A percentile compares a stretch with the other conserved stretches of the same genome.
These are phyloP conservation scores for Oxyria digyna DNA, from an alignment of 148 eudicot genomes.

Conservation along the genomic window DNA sequence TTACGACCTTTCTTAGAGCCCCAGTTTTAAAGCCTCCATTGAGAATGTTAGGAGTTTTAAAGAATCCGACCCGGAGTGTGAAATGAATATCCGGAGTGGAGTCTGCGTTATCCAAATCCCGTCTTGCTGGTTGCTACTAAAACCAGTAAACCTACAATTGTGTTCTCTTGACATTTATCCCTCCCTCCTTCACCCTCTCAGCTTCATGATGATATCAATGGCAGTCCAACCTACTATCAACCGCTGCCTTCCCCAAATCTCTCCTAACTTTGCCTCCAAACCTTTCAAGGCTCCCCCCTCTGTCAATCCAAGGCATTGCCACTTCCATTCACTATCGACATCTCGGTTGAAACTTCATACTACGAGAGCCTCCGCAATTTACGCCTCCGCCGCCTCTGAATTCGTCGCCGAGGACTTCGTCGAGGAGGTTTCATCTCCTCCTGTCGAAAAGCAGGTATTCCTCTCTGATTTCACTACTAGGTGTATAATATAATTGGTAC, in stretches of 20 bases:
- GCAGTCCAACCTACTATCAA: slow-evolving; percentile 43
- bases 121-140: neutral
- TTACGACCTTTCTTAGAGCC: no score
- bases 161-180: neutral
- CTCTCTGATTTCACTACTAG: neutral
- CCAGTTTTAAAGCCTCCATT: no score
- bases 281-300: slow-evolving; percentile 23
- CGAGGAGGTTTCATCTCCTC: slow-evolving; percentile 7
- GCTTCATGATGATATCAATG: slow-evolving; percentile 49
- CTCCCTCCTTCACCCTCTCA: slow-evolving; percentile 7
- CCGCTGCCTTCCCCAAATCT: slow-evolving; percentile 21
- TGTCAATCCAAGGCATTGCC: slow-evolving; percentile 15
- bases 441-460: slow-evolving; percentile 26
- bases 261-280: slow-evolving; percentile 18
- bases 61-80: slow-evolving; percentile 4
- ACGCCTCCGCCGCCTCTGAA: slow-evolving; percentile 32
- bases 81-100: neutral
- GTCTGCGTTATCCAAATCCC: neutral
- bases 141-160: neutral
- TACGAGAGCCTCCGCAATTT: slow-evolving; percentile 11
- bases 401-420: slow-evolving; percentile 18
- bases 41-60: no score
- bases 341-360: slow-evolving; percentile 9
- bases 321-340: slow-evolving; percentile 12
- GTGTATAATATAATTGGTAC: neutral